phyloP scores from a whole-genome alignment of 2,329 filamentous ascomycete species.

The Fusarium sp. region DNA sequence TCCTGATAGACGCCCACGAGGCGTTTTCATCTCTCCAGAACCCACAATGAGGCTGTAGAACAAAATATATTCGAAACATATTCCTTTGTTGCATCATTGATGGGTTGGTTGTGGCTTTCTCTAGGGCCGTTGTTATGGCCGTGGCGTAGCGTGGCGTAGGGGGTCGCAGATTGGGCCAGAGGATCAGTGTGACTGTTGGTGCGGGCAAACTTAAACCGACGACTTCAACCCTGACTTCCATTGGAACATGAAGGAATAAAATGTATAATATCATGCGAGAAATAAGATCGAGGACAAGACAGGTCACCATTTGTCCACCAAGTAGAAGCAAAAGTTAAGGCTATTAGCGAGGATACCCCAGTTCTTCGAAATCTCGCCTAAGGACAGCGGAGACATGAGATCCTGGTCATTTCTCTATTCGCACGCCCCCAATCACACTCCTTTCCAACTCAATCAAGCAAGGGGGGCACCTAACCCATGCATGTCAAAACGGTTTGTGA shows the following conservation, averaged over 20 bases:
- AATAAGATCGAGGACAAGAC: background rate
- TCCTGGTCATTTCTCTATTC: constrained; percentile 27
- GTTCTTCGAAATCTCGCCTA: constrained; percentile 24
- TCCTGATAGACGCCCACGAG: constrained; percentile 8
- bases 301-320: constrained; percentile 2
- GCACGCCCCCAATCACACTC: constrained; percentile 23
- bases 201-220: constrained; percentile 31
- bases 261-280: constrained; percentile 7
- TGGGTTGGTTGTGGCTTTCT: constrained; percentile 29
- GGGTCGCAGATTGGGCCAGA: constrained; percentile 44
- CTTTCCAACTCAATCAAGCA: constrained; percentile 16
- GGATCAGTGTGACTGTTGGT: constrained; percentile 28
- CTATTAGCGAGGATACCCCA: constrained; percentile 11
- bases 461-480: constrained; percentile 12
- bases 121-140: constrained; percentile 28
- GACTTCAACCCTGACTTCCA: constrained; percentile 28
- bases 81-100: constrained; percentile 6
- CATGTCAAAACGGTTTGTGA: constrained; percentile 2
- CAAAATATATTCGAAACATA: constrained; percentile 12
- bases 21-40: constrained; percentile 11
- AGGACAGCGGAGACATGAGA: constrained; percentile 4
- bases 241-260: background rate
- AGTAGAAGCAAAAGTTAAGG: constrained; percentile 1
- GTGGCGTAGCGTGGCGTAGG: constrained; percentile 32
- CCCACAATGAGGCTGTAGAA: constrained; percentile 19